Evolutionary conservation across 2,329 filamentous ascomycete genomes (phyloP).

Genomic region (Xylaria sp.): DNA sequence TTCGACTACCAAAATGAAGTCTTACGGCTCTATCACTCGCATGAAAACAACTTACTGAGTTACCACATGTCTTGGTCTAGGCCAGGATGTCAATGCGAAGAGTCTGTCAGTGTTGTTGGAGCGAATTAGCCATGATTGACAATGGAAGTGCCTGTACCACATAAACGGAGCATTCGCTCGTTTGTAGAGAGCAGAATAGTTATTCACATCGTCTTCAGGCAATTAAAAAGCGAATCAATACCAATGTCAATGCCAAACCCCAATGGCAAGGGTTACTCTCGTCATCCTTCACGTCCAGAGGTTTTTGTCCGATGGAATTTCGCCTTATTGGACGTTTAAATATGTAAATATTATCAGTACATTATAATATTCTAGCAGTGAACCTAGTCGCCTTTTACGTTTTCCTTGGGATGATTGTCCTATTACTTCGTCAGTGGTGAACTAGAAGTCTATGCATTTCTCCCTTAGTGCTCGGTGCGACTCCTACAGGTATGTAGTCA

Average conservation of each 20-base stretch:
- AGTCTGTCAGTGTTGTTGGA: background rate
- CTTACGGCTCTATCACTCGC: background rate
- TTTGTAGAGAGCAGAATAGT: background rate
- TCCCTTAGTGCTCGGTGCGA: background rate
- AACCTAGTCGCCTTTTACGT: background rate
- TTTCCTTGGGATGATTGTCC: too few relatives aligned
- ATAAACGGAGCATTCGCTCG: slow-evolving; percentile 1
- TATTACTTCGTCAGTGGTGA: background rate
- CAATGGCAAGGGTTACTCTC: background rate
- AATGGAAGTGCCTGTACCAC: background rate
- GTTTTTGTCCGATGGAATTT: background rate
- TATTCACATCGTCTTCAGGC: background rate
- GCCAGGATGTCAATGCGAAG: background rate
- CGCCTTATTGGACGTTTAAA: background rate
- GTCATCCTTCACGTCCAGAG: background rate
- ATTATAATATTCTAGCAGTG: background rate
- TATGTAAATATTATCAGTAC: background rate
- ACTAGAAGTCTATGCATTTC: background rate
- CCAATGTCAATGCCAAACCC: background rate
- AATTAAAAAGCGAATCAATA: background rate
- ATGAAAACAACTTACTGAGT: background rate
- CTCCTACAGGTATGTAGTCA: background rate
- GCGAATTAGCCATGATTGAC: background rate
- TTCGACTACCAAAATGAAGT: background rate
- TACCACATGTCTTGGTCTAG: background rate